Base-by-base conservation (phyloP, 2,329 filamentous ascomycete species). In the Aspergillus sp. region DNA sequence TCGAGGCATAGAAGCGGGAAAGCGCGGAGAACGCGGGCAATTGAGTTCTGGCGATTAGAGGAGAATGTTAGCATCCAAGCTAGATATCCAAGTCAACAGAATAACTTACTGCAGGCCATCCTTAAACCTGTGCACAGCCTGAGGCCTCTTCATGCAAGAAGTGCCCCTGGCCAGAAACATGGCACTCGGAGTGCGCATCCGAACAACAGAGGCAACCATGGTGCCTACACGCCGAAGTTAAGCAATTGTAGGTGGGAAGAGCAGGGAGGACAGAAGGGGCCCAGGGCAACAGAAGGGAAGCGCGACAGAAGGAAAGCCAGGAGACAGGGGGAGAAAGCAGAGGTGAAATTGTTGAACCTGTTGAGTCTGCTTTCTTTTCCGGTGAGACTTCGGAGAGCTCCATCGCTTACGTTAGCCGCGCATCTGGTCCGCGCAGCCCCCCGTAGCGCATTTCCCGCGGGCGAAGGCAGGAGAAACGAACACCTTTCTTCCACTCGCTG, bases 1-100 rank as follows among this genome's bases (percentile, higher is more conserved):
- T 80, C 37, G 75, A 78, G 58, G 76, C 76, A 72, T 80, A 80
- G 64, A 72, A 79, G 60, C 76, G 67, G 46, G 74, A 69, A 47
- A 80, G 67, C 40, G 75, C 74, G 34, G 73, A 70, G 44, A 77
- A 60, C 26, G 70, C 67, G 33, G 73, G 72, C 52, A 63, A 54
- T 50, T 62, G 58, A 34, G 54, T 49, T 48, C 61, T 64, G 35
- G 33, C 35, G 24, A 17, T 11, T 14, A 22, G 25, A 32, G 33
- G 10, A 33, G 31, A 15, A 24, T 15, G 45, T 57, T 35, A 57
- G 51, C 31, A 40, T 44, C 22, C 29, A 15, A 7, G 19, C n/a
- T 16, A 28, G 10, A 19, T 10, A 32, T 24, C 16, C 13, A 24
- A 8, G 17, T 35, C 11, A 34, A 28, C 7, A 35, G 33, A 26